Evolutionary conservation across 345 rosid species (phyloP).

Genomic region (Psidium friedrichsthalianum): DNA sequence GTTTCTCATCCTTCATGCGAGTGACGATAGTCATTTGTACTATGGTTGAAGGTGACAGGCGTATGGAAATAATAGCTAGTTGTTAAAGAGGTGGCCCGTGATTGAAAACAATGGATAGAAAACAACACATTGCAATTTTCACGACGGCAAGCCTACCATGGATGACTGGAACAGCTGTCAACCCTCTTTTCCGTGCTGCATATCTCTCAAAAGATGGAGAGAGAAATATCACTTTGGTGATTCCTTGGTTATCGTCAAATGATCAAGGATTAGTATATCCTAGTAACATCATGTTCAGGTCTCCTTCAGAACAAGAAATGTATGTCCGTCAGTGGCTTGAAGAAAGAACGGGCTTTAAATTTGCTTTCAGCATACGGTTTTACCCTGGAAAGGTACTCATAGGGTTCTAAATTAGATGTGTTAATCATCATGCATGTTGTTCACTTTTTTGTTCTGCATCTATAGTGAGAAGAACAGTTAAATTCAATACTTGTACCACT

Average conservation of each 20-base stretch:
- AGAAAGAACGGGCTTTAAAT: slow-evolving; percentile 47
- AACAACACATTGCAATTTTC: slow-evolving; percentile 64
- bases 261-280: slow-evolving; percentile 80
- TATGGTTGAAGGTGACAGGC: neutral
- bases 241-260: slow-evolving; percentile 79
- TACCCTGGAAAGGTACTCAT: slow-evolving; percentile 78
- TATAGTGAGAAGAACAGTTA: neutral
- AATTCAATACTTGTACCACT: neutral
- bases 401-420: neutral
- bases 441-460: neutral
- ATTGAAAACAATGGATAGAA: slow-evolving; percentile 34
- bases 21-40: neutral
- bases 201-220: slow-evolving; percentile 69
- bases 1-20: neutral
- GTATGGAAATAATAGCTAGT: neutral
- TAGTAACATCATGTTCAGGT: slow-evolving; percentile 30
- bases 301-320: slow-evolving; percentile 62
- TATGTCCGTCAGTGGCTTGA: slow-evolving; percentile 74
- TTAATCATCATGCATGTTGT: neutral
- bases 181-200: slow-evolving; percentile 93
- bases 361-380: slow-evolving; percentile 44
- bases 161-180: slow-evolving; percentile 96
- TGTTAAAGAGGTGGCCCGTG: neutral
- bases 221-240: slow-evolving; percentile 65
- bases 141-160: slow-evolving; percentile 97